These are phyloP conservation scores for Berberis vulgaris DNA, from an alignment of 164 flowering plant species.

Conservation along the genomic window DNA sequence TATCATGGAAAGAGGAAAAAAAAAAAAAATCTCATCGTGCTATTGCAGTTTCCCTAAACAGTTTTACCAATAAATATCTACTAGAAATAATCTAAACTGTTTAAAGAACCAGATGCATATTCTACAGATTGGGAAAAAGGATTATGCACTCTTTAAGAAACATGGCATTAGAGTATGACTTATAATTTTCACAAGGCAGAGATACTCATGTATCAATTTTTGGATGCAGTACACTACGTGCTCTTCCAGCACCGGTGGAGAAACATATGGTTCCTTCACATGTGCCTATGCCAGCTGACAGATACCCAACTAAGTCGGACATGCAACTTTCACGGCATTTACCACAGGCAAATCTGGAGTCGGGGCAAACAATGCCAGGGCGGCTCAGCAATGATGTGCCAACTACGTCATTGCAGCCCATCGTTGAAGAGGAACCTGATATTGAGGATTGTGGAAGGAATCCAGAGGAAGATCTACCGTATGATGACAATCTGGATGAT, in stretches of 20 bases:
- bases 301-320: conserved; percentile 12
- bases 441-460: conserved; percentile 71
- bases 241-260: conserved; percentile 84
- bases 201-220: conserved; percentile 5
- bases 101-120: too few species aligned
- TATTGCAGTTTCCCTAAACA: too few species aligned
- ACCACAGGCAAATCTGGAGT: conserved; percentile 15
- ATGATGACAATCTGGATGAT: too few species aligned
- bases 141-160: too few species aligned
- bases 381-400: conserved; percentile 36
- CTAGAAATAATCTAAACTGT: too few species aligned
- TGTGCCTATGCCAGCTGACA: conserved; percentile 19
- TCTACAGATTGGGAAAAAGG: too few species aligned
- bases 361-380: conserved; percentile 5
- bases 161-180: too few species aligned
- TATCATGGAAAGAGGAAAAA: too few species aligned
- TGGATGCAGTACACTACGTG: conserved; percentile 75
- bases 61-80: too few species aligned
- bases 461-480: conserved; percentile 66
- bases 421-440: conserved; percentile 36
- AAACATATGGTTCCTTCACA: conserved; percentile 46
- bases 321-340: conserved; percentile 24
- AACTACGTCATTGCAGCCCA: conserved; percentile 49
- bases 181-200: too few species aligned
- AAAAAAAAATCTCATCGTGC: too few species aligned